These are phyloP conservation scores for Microbotryomycetes sp. DNA, from an alignment of 1,284 basidiomycete species.

Conservation along the genomic window DNA sequence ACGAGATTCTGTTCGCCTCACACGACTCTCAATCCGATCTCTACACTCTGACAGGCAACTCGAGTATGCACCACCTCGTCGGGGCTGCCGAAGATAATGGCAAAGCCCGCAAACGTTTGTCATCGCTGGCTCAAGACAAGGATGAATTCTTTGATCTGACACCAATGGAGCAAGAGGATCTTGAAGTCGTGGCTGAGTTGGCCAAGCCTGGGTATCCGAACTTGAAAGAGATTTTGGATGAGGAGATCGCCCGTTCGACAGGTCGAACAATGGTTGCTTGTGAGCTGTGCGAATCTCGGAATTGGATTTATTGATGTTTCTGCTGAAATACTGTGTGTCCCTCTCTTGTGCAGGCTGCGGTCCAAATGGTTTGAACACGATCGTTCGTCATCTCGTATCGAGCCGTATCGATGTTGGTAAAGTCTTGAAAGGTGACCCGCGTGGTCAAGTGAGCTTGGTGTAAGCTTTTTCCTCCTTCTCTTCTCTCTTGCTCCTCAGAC, in stretches of 20 bases:
- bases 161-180: conserved; percentile 60
- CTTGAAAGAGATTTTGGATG: conserved; percentile 31
- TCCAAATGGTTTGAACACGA: conserved; percentile 32
- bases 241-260: conserved; percentile 30
- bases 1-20: neutral
- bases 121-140: conserved; percentile 32
- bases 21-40: neutral
- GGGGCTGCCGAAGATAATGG: neutral
- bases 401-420: conserved; percentile 32
- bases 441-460: conserved; percentile 21
- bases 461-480: neutral
- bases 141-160: conserved; percentile 54
- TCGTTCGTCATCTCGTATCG: conserved; percentile 35
- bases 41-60: neutral
- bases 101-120: conserved; percentile 4
- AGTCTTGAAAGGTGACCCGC: conserved; percentile 22
- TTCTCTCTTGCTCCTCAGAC: too few relatives aligned
- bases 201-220: conserved; percentile 69
- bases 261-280: conserved; percentile 35
- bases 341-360: conserved; percentile 26
- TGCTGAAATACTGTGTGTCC: conserved; percentile 1
- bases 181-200: conserved; percentile 60
- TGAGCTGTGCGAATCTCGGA: conserved; percentile 21
- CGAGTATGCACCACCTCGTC: conserved; percentile 5
- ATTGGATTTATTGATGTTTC: conserved; percentile 13